These are phyloP conservation scores for Abrus pulchellus DNA, from an alignment of 306 rosid genomes.

Conservation along the genomic window DNA sequence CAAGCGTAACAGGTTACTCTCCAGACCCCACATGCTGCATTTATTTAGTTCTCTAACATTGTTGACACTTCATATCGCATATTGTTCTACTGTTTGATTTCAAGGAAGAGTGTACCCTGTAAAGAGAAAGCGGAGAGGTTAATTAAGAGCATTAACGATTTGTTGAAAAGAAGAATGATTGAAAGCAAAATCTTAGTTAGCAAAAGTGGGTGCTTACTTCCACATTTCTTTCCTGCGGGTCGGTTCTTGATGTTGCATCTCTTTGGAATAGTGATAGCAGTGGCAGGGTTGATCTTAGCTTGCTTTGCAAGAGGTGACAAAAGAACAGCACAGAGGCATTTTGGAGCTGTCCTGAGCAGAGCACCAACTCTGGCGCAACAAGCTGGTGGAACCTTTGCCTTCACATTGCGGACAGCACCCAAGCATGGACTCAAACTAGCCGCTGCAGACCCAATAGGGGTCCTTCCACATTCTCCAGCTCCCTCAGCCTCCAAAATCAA, in stretches of 20 bases:
- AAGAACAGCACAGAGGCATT: slow-evolving; percentile 83
- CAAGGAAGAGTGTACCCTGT: slow-evolving; percentile 60
- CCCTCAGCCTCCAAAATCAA: slow-evolving; percentile 54
- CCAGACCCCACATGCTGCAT: slow-evolving; percentile 14
- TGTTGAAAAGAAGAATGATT: neutral
- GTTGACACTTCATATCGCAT: slow-evolving; percentile 28
- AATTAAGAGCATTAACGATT: neutral
- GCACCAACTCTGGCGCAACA: slow-evolving; percentile 78
- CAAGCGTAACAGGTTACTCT: slow-evolving; percentile 25
- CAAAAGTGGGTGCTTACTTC: slow-evolving; percentile 63
- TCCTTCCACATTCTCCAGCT: slow-evolving; percentile 85
- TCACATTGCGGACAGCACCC: slow-evolving; percentile 60
- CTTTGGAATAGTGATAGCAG: slow-evolving; percentile 84
- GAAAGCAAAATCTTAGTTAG: neutral
- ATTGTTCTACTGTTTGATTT: slow-evolving; percentile 18
- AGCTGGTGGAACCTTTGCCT: slow-evolving; percentile 67
- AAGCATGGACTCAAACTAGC: slow-evolving; percentile 81
- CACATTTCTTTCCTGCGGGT: slow-evolving; percentile 87
- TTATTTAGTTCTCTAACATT: slow-evolving; percentile 50
- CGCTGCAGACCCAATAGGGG: slow-evolving; percentile 83
- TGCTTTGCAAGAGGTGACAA: slow-evolving; percentile 85
- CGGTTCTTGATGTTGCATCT: slow-evolving; percentile 89
- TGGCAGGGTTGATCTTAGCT: slow-evolving; percentile 75
- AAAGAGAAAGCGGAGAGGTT: slow-evolving; percentile 25
- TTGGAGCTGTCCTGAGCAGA: slow-evolving; percentile 69